Base-by-base conservation (phyloP, 257 asterid genomes). In the Voacanga thouarsii region DNA sequence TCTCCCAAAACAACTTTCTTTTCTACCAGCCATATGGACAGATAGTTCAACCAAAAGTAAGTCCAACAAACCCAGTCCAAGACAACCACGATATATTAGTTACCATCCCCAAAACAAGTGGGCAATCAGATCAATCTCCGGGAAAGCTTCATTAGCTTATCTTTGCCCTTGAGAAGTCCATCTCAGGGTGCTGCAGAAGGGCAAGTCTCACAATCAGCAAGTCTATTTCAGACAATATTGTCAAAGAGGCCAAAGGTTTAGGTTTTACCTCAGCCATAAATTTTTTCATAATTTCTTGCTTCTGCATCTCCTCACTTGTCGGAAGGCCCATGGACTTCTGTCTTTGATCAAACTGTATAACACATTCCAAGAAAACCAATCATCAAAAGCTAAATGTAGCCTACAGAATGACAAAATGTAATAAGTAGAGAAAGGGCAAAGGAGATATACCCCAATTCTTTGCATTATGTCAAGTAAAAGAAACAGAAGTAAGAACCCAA, bases 291-390 rank as follows among this genome's bases (percentile, higher is more conserved):
- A 81, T 33, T 9, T 91, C 96, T 76, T 91, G 91, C 83, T 94
- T 90, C 88, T 87, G 90, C 82, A 88, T 82, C 81, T 92, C 96
- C 28, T 81, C 87, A 64, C 76, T 75, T 9, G 77, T 81, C 1
- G 84, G 85, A 74, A 66, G 74, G 19, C 78, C 85, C 84, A 84
- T 78, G 45, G 83, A 77, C 50, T 84, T 73, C 79, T 82, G 86
- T 63, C 77, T 65, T 49, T 82, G 84, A 76, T 82, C 82, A 59
- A 82, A 80, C 83, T 85, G 82, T 41, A 53, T 5, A n/a, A 49
- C 26, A 71, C 74, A 76, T 60, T 51, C 44, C 26, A 44, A 43
- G 53, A 49, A 10, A 44, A 41, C 65, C 50, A 49, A 60, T 39
- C 57, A 63, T 78, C 47, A 61, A 24, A 49, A 10, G 41, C 26